Percentiles rank a stretch among this genome's conserved stretches.
phyloP scores from a whole-genome alignment of 345 rosid species.

The Eucalyptus shirleyi region DNA sequence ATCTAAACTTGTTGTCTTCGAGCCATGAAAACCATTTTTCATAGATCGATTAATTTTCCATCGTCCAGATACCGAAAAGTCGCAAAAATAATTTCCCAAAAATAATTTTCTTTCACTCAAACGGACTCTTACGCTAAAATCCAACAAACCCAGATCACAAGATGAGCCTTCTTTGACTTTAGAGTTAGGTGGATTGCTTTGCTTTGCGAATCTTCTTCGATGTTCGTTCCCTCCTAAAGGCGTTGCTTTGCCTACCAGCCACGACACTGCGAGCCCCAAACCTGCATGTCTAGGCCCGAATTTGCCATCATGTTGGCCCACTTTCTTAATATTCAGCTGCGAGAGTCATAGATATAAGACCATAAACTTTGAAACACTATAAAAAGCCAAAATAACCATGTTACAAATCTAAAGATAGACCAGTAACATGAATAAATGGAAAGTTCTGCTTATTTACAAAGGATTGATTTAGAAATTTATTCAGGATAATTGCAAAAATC shows the following conservation, averaged over 20 bases:
- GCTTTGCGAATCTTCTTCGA: neutral
- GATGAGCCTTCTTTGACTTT: neutral
- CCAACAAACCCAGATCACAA: neutral
- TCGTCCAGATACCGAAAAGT: neutral
- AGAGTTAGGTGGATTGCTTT: neutral
- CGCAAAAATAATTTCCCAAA: neutral
- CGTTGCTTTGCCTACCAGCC: neutral
- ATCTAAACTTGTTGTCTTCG: neutral
- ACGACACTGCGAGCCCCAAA: neutral
- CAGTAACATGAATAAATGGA: neutral
- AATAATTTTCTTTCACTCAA: neutral
- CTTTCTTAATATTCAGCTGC: neutral
- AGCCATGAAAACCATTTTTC: neutral
- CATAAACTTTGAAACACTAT: neutral
- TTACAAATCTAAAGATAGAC: neutral
- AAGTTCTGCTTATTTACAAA: neutral
- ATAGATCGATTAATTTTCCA: accelerated
- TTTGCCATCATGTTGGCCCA: neutral
- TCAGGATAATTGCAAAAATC: neutral
- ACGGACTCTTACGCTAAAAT: neutral
- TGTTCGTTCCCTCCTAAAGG: neutral
- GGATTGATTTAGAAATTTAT: neutral
- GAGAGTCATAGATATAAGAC: neutral
- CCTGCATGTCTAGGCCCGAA: neutral
- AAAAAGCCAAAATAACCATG: neutral